phyloP scores from a whole-genome alignment of 768 basidiomycete genomes.

The Imleria badia region DNA sequence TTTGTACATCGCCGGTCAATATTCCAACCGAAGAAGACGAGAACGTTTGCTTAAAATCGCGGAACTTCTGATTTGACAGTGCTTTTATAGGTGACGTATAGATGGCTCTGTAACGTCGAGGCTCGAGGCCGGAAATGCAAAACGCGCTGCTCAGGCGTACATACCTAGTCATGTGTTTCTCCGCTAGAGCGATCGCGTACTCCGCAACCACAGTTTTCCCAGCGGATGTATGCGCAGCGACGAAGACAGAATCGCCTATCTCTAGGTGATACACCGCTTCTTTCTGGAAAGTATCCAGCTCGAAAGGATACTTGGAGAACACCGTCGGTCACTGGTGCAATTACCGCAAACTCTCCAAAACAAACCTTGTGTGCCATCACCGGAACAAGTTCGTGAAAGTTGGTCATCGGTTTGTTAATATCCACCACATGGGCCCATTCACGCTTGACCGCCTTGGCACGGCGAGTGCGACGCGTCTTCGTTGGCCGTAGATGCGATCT shows the following conservation, averaged over 20 bases:
- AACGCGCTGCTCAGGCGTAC: slow-evolving; percentile 40
- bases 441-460: slow-evolving; percentile 64
- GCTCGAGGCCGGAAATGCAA: slow-evolving; percentile 11
- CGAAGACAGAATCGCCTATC: slow-evolving; percentile 96
- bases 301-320: slow-evolving; percentile 90
- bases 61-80: slow-evolving; percentile 96
- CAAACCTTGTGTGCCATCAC: slow-evolving; percentile 92
- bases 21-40: slow-evolving; percentile 91
- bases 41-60: slow-evolving; percentile 98
- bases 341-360: background rate
- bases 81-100: slow-evolving; percentile 99
- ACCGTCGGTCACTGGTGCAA: slow-evolving; percentile 4
- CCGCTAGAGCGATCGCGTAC: slow-evolving; percentile 95
- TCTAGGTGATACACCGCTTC: slow-evolving; percentile 98
- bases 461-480: slow-evolving; percentile 42
- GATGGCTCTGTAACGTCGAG: slow-evolving; percentile 65
- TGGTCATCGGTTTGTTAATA: slow-evolving; percentile 83
- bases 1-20: slow-evolving; percentile 97
- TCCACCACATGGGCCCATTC: slow-evolving; percentile 99
- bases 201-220: slow-evolving; percentile 99
- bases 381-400: slow-evolving; percentile 91
- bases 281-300: slow-evolving; percentile 97
- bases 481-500: slow-evolving; percentile 58
- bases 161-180: slow-evolving; percentile 98
- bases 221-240: slow-evolving; percentile 99